These are phyloP conservation scores for Tulasnella sp. DNA, from an alignment of 768 basidiomycete species.

Conservation along the genomic window DNA sequence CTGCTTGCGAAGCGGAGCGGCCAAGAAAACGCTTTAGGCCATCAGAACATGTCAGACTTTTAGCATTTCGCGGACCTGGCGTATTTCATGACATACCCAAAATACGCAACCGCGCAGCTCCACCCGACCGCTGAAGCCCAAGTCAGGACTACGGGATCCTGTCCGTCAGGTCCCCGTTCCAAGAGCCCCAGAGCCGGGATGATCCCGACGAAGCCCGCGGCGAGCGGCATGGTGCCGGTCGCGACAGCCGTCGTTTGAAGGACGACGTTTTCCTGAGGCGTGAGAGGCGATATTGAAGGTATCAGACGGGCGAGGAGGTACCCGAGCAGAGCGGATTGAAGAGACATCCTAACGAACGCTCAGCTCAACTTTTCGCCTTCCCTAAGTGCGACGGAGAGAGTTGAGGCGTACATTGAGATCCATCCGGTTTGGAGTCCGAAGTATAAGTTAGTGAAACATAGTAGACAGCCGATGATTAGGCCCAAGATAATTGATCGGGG, in stretches of 20 bases:
- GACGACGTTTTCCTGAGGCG: conserved; percentile 88
- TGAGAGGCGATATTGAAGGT: conserved; percentile 44
- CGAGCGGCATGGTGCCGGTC: conserved; percentile 81
- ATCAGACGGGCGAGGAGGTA: conserved; percentile 72
- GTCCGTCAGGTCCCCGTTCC: conserved; percentile 61
- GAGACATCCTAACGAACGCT: conserved; percentile 65
- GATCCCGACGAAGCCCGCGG: conserved; percentile 85
- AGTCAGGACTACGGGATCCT: conserved; percentile 58
- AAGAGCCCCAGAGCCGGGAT: conserved; percentile 79
- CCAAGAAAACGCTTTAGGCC: conserved; percentile 73
- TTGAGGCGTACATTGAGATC: conserved; percentile 61
- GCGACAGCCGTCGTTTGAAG: conserved; percentile 94
- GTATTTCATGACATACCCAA: conserved; percentile 52
- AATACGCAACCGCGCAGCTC: conserved; percentile 89
- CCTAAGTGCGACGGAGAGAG: background rate
- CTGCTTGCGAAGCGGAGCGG: conserved; percentile 89
- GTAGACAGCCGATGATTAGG: conserved; percentile 68
- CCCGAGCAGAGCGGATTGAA: conserved; percentile 88
- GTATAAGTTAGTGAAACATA: conserved; percentile 89
- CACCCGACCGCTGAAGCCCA: conserved; percentile 68
- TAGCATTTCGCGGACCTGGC: background rate
- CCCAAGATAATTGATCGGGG: conserved; percentile 60
- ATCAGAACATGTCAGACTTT: background rate
- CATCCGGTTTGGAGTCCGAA: conserved; percentile 83
- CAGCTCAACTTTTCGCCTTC: background rate